Percentiles rank a stretch among this genome's conserved stretches.
phyloP scores from a whole-genome alignment of 768 basidiomycete genomes.

The Tulasnella sp. region DNA sequence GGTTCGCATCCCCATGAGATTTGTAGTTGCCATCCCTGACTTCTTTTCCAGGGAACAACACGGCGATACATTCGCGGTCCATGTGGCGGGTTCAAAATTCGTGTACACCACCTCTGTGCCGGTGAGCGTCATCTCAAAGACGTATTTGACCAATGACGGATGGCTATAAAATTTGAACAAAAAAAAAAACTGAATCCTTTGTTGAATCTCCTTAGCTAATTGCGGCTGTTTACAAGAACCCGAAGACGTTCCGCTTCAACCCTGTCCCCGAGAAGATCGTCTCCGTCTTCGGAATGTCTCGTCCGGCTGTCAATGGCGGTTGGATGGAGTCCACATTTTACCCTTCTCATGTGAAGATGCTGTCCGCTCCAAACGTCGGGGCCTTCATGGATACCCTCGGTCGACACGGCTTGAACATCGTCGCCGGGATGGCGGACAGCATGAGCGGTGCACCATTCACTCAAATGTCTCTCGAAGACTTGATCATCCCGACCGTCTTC shows the following conservation, averaged over 20 bases:
- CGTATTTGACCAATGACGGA: no score
- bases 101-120: neutral
- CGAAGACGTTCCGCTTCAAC: conserved; percentile 7
- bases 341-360: neutral
- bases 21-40: no score
- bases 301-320: neutral
- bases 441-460: neutral
- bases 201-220: no score
- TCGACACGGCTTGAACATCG: neutral
- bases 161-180: no score
- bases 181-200: no score
- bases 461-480: neutral
- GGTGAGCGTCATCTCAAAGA: no score
- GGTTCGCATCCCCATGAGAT: neutral
- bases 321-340: neutral
- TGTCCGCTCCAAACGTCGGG: neutral
- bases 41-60: neutral
- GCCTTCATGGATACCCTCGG: neutral
- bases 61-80: conserved; percentile 11
- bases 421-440: no score
- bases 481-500: neutral
- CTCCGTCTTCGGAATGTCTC: conserved; percentile 10
- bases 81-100: neutral
- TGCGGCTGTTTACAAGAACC: neutral
- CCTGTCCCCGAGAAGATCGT: neutral